Conservation (phyloP, 2,329 filamentous ascomycete species). For the Penicillium italicum region DNA sequence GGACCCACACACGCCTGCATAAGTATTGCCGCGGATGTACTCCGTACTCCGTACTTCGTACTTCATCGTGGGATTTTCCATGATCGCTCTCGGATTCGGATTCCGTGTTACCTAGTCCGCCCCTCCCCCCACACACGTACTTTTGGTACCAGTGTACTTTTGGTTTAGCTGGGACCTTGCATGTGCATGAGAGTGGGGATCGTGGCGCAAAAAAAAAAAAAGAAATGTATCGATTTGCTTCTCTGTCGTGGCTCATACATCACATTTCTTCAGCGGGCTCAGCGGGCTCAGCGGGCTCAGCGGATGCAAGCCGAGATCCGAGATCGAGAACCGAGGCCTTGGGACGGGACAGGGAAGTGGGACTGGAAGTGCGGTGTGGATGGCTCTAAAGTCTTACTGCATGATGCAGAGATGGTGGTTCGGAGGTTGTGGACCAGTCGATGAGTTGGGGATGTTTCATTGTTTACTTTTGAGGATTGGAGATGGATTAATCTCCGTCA, state of each 20-base stretch:
- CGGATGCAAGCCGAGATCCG: not conserved
- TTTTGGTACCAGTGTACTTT: not conserved
- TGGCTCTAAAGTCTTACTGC: not conserved
- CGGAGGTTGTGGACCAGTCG: not conserved
- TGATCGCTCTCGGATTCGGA: not conserved
- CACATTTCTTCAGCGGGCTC: not conserved
- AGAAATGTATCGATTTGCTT: not conserved
- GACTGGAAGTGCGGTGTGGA: not conserved
- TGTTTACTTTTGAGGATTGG: not conserved
- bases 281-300: no score
- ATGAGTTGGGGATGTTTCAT: not conserved
- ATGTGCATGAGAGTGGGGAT: not conserved
- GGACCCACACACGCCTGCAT: not conserved
- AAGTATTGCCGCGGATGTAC: not conserved
- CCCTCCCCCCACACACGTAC: not conserved
- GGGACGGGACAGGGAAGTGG: not conserved
- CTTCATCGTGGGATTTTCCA: not conserved
- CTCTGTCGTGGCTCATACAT: not conserved
- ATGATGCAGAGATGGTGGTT: not conserved
- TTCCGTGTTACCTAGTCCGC: not conserved
- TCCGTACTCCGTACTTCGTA: no score
- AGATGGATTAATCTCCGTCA: not conserved
- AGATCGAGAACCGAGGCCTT: not conserved
- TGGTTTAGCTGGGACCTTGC: not conserved
- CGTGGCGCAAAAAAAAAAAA: not conserved